Base-by-base conservation (phyloP, 2,329 filamentous ascomycete genomes). In the Colletotrichum navitas region DNA sequence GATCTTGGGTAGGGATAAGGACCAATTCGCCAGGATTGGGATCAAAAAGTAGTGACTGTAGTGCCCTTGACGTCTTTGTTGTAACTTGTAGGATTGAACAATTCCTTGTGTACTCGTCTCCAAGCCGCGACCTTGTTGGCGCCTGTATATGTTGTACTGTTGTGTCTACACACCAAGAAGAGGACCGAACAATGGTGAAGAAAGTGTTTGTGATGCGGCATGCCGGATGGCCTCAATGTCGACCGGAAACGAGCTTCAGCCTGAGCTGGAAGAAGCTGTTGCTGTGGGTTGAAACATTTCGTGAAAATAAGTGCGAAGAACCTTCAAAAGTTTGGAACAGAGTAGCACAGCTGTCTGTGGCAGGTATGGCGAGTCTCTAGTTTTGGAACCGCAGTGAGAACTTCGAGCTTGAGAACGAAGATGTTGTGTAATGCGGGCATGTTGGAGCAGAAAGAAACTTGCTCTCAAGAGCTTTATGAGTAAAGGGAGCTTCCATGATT, bases 91-190 rank as follows among this genome's bases (percentile, higher is more conserved):
- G 4, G 10, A 11, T 24, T 24, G 52, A 68, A 65, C 60, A 68
- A 65, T 65, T 6, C n/a, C 26, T 65, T 68, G 34, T 68, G 43
- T 16, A 10, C 34, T 59, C n/a, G 34, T 14, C 21, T 32, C 14
- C 12, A 4, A 1, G 3, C 5, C 34, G 41, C n/a, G n/a, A 41
- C 21, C 16, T 39, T 26, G 5, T 2, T n/a, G n/a, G 6, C 7
- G 34, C 34, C 16, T 56, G 34, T 16, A 12, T 26, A 21, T 39
- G n/a, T 24, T 18, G 34, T 26, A 16, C 1, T 34, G 41, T 8
- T 54, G 60, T 43, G 24, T 54, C 4, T 12, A 32, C 21, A n/a
- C 52, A 59, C 47, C 39, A 29, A 36, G 45, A 29, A 41, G n/a
- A 10, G 24, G 32, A 1, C 8, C 3, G 34, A 51, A 58, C 60